phyloP scores from a whole-genome alignment of 257 asterid species.

The Solanum pinnatisectum region DNA sequence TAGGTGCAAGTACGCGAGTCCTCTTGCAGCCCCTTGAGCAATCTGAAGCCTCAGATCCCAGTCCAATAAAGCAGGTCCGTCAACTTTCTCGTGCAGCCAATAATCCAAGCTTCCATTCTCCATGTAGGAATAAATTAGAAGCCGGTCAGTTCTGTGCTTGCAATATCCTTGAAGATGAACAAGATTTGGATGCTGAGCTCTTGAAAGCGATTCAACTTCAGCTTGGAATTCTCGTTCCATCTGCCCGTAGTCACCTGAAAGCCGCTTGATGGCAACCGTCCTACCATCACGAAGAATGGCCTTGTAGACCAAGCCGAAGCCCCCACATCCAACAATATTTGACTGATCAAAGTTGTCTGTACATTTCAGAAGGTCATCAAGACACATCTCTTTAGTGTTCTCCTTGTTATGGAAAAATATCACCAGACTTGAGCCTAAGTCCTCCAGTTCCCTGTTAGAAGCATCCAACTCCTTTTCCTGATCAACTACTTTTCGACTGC shows the following conservation, averaged over 20 bases:
- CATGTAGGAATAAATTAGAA: constrained; percentile 69
- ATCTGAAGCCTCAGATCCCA: constrained; percentile 60
- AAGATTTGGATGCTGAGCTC: constrained; percentile 66
- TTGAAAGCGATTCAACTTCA: constrained; percentile 68
- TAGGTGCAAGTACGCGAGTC: constrained; percentile 70
- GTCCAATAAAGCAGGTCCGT: constrained; percentile 49
- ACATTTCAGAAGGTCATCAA: constrained; percentile 54
- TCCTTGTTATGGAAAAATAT: constrained; percentile 50
- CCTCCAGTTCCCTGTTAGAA: constrained; percentile 30
- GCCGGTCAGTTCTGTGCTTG: constrained; percentile 52
- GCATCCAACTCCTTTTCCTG: constrained; percentile 21
- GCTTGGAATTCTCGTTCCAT: constrained; percentile 76
- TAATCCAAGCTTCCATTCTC: constrained; percentile 87
- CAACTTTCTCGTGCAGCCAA: constrained; percentile 66
- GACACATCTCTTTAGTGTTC: constrained; percentile 24
- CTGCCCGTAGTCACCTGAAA: constrained; percentile 59
- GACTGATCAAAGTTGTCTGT: constrained; percentile 62
- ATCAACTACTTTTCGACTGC: constrained; percentile 24
- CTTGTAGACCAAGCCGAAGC: constrained; percentile 72
- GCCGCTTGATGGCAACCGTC: constrained; percentile 70
- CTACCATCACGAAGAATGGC: constrained; percentile 60
- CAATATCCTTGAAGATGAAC: constrained; percentile 75
- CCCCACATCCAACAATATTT: constrained; percentile 82
- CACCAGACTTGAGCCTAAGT: constrained; percentile 40
- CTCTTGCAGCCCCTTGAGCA: constrained; percentile 64